Conservation (phyloP, 2,329 filamentous ascomycete genomes). For the Nannizziopsis arthrosporioides region DNA sequence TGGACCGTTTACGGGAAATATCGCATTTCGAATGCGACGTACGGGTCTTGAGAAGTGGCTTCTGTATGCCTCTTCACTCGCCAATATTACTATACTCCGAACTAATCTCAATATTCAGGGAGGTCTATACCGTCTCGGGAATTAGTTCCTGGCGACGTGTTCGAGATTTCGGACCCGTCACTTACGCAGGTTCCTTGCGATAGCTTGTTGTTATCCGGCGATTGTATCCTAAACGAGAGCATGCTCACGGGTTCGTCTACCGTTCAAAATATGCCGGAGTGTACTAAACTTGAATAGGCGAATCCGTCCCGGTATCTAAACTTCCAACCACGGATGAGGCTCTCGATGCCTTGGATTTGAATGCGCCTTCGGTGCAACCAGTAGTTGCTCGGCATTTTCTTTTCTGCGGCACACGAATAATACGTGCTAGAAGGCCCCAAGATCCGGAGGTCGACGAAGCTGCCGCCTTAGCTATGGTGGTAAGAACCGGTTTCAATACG, state of each 20-base stretch:
- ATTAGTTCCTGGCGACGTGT: conserved; percentile 88
- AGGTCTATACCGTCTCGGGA: conserved; percentile 75
- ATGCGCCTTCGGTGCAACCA: conserved; percentile 68
- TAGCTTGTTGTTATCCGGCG: conserved; percentile 78
- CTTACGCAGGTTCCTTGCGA: conserved; percentile 83
- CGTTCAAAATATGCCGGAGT: conserved; percentile 2
- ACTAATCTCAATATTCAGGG: conserved; percentile 41
- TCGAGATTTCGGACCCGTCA: conserved; percentile 89
- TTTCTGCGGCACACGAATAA: conserved; percentile 90
- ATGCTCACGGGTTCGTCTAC: conserved; percentile 64
- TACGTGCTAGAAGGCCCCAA: conserved; percentile 77
- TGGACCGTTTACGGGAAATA: conserved; percentile 79
- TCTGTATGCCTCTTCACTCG: conserved; percentile 50
- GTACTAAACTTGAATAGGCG: conserved; percentile 42
- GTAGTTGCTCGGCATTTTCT: conserved; percentile 80
- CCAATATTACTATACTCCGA: not conserved
- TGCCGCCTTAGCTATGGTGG: conserved; percentile 79
- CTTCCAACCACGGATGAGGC: conserved; percentile 69
- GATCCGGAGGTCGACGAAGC: conserved; percentile 77
- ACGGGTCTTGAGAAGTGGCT: conserved; percentile 82
- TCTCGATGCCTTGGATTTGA: conserved; percentile 62
- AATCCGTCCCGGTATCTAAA: conserved; percentile 95
- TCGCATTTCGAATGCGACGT: conserved; percentile 93
- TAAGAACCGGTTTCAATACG: conserved; percentile 92
- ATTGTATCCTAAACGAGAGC: conserved; percentile 98